Evolutionary conservation across 129 eudicot species (phyloP), one percentile per base, ranked within the genome.

Genomic region (Gnaphalium uliginosum): DNA sequence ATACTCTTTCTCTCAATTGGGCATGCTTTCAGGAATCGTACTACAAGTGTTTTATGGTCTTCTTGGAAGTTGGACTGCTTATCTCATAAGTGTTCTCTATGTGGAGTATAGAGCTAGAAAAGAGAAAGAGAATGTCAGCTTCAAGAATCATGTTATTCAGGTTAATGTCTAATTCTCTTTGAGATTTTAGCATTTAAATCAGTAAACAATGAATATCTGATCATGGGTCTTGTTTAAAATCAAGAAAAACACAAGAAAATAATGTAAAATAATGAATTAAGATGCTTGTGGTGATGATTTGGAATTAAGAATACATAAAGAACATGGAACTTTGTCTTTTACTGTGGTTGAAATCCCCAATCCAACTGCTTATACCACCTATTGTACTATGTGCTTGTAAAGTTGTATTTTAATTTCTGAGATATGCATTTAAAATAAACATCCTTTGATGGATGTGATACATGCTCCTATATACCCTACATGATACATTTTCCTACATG

Each of bases 1-100:
- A 75, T 87, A 87, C 84, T 90, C 96, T 54, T 90, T 90, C 76
- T 87, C 96, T 65, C 96, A 90, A 77, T 65, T 90, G 91, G 96
- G 96, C 23, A 88, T 90, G 96, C 83, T 90, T 71, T 90, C 96
- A 62, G 96, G 96, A 65, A 43, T 90, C 18, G 26, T 86, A 54
- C 68, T 90, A 13, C 96, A 90, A 71, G 83, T 90, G 26, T 90
- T 88, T 75, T 90, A 90, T 84, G 96, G 96, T 37, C 14, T 90
- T 26, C 82, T 90, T 69, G 96, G 96, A 32, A 88, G 96, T 68
- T 90, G 96, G 96, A 90, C 96, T 68, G 96, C 96, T 33, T 90
- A 90, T 88, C 93, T 90, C 73, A 90, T 90, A 17, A 90, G 96
- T 82, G 86, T 88, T 33, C 91, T 90, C 13, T 90, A 90, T 80